Conservation (phyloP, 345 rosid species). For the Geranium rotundifolium region DNA sequence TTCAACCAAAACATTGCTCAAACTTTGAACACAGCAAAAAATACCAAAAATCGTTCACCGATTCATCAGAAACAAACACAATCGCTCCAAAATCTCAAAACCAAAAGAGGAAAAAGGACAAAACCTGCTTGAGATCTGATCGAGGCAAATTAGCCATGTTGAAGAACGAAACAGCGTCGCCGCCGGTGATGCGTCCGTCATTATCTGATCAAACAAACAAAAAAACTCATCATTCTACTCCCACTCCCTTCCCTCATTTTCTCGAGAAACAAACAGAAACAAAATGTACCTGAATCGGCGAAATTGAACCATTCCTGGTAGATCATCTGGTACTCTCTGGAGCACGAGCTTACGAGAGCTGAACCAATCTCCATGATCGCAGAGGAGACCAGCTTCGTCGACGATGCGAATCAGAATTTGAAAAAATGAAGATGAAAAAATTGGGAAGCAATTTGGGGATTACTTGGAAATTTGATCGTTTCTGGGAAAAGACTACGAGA, state of each 20-base stretch:
- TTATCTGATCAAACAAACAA: slow-evolving; percentile 32
- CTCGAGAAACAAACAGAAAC: not conserved
- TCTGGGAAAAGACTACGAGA: too few species aligned
- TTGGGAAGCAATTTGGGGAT: too few species aligned
- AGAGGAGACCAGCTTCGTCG: too few species aligned
- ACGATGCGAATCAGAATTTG: too few species aligned
- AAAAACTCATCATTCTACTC: not conserved
- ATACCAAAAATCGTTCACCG: too few species aligned
- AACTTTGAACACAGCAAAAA: too few species aligned
- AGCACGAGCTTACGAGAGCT: slow-evolving; percentile 53
- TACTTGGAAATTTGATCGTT: too few species aligned
- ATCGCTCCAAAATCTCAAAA: too few species aligned
- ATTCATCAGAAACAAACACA: too few species aligned
- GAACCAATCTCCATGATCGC: slow-evolving; percentile 57
- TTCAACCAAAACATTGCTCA: too few species aligned
- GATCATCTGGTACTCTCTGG: slow-evolving; percentile 64
- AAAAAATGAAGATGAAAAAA: too few species aligned
- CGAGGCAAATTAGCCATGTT: slow-evolving; percentile 68
- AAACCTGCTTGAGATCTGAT: slow-evolving; percentile 76
- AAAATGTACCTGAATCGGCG: slow-evolving; percentile 66
- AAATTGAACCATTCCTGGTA: slow-evolving; percentile 78
- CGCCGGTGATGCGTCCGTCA: slow-evolving; percentile 84
- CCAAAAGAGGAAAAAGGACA: too few species aligned
- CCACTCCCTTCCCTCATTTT: not conserved
- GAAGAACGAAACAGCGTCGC: slow-evolving; percentile 74